Evolutionary conservation across 1,284 basidiomycete species (phyloP), one percentile per base, ranked within the genome.

Genomic region (Ustilago sp.): DNA sequence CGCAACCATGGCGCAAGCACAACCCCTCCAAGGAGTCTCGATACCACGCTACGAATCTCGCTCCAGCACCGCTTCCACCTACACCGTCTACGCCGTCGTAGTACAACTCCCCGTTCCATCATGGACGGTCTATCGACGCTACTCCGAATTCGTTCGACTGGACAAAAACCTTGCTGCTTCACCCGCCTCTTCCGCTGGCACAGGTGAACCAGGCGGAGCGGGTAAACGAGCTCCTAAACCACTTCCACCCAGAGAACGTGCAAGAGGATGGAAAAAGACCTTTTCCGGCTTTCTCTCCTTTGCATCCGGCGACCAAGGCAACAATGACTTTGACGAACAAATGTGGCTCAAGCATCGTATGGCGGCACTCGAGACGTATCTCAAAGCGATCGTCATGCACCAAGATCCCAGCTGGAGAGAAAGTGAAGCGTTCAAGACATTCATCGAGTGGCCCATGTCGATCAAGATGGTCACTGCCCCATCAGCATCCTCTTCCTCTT

Each of bases 91-190:
- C 87, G 89, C 89, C 68, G 92, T 95, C 81, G 89, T 92, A 71
- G 90, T 95, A 72, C 58, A 68, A 32, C 73, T 83, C 19, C 90
- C 93, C 68, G 92, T 94, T 28, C 91, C 93, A 73, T 92, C 93
- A 84, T 98, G 95, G 95, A 91, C 92, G 51, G 93, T 97, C 88
- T 93, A 93, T 90, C 89, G 93, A 68, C 92, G 95, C 62, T 98
- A 97, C 88, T 95, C 93, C 48, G 94, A 97, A 86, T 98, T 98
- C 87, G 90, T 90, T 79, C 91, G 93, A 74, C 90, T 98, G 28
- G 90, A 97, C 86, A 90, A 90, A 41, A 92, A 94, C 81, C 90
- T 98, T 77, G 89, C 89, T 28, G 92, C 92, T 34, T 57, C 67
- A 4, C 28, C 68, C 7, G 54, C 63, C 0, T 36, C 68, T 4